Base-by-base conservation (phyloP, 345 rosid species). In the Excoecaria agallocha region DNA sequence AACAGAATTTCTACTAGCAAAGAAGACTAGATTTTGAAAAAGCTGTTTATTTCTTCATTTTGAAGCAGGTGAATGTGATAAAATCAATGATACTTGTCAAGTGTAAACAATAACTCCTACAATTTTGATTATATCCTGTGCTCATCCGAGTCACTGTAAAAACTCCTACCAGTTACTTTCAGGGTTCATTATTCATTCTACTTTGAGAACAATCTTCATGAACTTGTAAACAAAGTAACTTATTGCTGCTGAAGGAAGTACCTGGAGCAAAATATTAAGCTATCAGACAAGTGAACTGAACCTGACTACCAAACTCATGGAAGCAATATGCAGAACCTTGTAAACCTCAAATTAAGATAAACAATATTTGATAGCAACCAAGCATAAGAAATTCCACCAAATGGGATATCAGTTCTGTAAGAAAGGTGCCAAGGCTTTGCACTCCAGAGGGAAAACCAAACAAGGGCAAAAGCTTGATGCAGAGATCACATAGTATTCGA, bases 161-260 rank as follows among this genome's bases (percentile, higher is more conserved):
- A 65, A 51, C 62, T 70, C 73, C 67, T 46, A 70, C 82, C 57
- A 7, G 20, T 25, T 63, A 66, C 50, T 80, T 10, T 66, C 80
- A 52, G 68, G 24, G 74, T 62, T 83, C 87, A 87, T 71, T 87
- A 76, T 62, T 85, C 88, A 88, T 72, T 87, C 89, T 78, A 91
- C 98, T 80, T 86, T 80, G 79, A 91, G 80, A 69, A 91, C 84
- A 78, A 93, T 85, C 87, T 93, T 93, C 98, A 89, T 93, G 80
- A 72, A 91, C 83, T 93, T 95, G 0, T 91, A 93, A 20, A 91
- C 88, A 66, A 93, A 91, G 84, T 85, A 93, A 85, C 97, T 91
- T 57, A 87, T 87, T 0, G 97, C 80, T 9, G 95, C 98, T 0
- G 98, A 93, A 39, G 95, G 98, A 71, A 91, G 90, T 63, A 91